These are phyloP conservation scores for Aspergillus indologenus DNA, from an alignment of 495 filamentous ascomycete species.

Conservation along the genomic window DNA sequence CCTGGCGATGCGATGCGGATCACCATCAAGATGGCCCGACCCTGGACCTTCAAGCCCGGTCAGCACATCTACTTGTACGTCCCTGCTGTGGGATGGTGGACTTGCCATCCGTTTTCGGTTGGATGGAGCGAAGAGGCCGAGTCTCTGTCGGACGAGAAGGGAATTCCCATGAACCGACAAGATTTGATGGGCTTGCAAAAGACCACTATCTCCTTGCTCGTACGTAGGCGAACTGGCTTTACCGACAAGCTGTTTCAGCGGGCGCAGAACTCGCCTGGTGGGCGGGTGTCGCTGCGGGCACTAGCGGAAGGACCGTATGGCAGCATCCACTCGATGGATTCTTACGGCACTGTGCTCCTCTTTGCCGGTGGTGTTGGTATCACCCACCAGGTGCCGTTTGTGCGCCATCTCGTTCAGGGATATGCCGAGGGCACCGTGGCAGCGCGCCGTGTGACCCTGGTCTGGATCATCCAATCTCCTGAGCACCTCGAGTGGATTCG, in stretches of 20 bases:
- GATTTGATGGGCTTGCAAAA: conserved; percentile 41
- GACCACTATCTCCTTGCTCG: conserved; percentile 70
- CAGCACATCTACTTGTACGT: conserved; percentile 89
- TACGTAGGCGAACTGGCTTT: conserved; percentile 83
- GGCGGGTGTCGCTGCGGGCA: conserved; percentile 52
- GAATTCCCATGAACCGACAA: conserved; percentile 34
- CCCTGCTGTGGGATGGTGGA: conserved; percentile 69
- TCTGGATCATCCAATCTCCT: conserved; percentile 87
- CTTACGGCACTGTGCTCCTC: conserved; percentile 85
- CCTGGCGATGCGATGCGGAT: conserved; percentile 81
- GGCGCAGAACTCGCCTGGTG: conserved; percentile 40
- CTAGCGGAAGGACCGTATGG: conserved; percentile 87
- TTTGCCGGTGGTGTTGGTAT: conserved; percentile 93
- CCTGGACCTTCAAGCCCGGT: conserved; percentile 75
- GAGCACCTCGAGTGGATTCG: conserved; percentile 90
- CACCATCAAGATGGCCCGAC: conserved; percentile 73
- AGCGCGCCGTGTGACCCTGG: conserved; percentile 72
- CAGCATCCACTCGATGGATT: conserved; percentile 75
- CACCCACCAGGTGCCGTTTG: conserved; percentile 88
- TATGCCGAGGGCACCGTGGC: conserved; percentile 72
- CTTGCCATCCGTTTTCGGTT: conserved; percentile 90
- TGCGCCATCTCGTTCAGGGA: conserved; percentile 73
- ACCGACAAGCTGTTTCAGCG: conserved; percentile 76
- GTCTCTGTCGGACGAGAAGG: conserved; percentile 40
- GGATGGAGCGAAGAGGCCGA: conserved; percentile 68